Percentiles rank a stretch among this genome's conserved stretches.
phyloP scores from a whole-genome alignment of 2,329 filamentous ascomycete species.

The Thermomyces lanuginosus region DNA sequence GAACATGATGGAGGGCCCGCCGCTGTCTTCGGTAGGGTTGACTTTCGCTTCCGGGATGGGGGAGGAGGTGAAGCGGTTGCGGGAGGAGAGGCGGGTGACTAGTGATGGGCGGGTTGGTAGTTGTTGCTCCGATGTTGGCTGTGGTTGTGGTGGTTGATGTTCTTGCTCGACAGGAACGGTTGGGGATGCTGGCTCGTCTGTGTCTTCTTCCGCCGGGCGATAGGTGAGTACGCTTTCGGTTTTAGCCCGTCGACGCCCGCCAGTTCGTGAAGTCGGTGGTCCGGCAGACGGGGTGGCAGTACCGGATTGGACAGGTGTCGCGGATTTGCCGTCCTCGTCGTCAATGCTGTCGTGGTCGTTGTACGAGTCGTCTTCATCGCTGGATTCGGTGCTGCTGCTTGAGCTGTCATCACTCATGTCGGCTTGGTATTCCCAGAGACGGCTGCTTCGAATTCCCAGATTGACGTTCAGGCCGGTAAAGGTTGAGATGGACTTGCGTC shows the following conservation, averaged over 20 bases:
- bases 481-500: slow-evolving; percentile 31
- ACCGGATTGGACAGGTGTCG: no score
- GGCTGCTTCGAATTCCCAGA: slow-evolving; percentile 61
- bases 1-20: slow-evolving; percentile 65
- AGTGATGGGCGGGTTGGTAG: no score
- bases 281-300: no score
- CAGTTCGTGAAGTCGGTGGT: no score
- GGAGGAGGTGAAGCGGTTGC: slow-evolving; percentile 48
- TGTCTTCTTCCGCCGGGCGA: no score
- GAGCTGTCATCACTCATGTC: slow-evolving; percentile 33
- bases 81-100: slow-evolving; percentile 17
- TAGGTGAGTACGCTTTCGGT: no score
- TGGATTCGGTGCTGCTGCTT: slow-evolving; percentile 21
- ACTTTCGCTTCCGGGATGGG: slow-evolving; percentile 56
- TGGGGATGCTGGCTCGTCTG: no score
- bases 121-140: neutral
- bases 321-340: slow-evolving; percentile 3
- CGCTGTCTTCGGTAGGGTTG: slow-evolving; percentile 45
- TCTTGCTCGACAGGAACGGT: neutral
- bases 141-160: no score
- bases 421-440: slow-evolving; percentile 39
- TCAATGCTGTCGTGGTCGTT: slow-evolving; percentile 17
- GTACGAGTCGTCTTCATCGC: slow-evolving; percentile 26
- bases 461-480: slow-evolving; percentile 43
- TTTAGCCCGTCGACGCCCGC: no score